Base-by-base conservation (phyloP, 345 rosid genomes). In the Raphanus raphanistrum region DNA sequence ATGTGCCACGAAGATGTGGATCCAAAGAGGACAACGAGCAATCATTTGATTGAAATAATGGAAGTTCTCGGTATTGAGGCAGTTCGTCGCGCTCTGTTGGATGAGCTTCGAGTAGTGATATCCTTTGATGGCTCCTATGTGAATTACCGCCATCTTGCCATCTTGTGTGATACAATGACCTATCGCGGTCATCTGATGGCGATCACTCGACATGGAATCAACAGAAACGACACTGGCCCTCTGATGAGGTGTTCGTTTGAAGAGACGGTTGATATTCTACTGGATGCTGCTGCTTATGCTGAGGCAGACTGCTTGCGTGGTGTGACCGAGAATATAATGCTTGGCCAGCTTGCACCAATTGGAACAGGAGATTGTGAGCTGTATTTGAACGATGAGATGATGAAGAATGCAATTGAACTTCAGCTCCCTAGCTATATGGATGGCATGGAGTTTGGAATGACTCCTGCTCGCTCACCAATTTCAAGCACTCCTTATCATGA, bases 121-220 rank as follows among this genome's bases (percentile, higher is more conserved):
- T 94, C 99, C 4, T 94, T 94, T 57, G 98, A 94, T 87, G 99
- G 99, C 36, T 94, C 99, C 58, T 94, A 92, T 71, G 99, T 94
- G 79, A 94, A 94, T 66, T 94, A 94, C 81, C 85, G 99, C 63
- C 99, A 92, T 86, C 88, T 94, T 75, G 99, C 98, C 73, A 94
- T 94, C 64, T 81, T 94, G 27, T 94, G 99, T 72, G 99, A 94
- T 83, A 94, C 99, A 26, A 94, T 94, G 99, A 94, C 99, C 11
- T 94, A 94, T 73, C 97, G 99, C 2, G 98, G 99, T 72, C 97
- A 92, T 84, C 84, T 94, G 81, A 94, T 94, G 99, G 98, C 98
- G 17, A 94, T 94, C 80, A 94, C 99, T 38, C 97, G 98, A 55
- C 98, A 94, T 76, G 99, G 99, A 69, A 94, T 94, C 78, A 94